A percentile compares a stretch with the other conserved stretches of the same genome.
Evolutionary conservation across 345 rosid species (phyloP).

Genomic region (Brassica juncea): DNA sequence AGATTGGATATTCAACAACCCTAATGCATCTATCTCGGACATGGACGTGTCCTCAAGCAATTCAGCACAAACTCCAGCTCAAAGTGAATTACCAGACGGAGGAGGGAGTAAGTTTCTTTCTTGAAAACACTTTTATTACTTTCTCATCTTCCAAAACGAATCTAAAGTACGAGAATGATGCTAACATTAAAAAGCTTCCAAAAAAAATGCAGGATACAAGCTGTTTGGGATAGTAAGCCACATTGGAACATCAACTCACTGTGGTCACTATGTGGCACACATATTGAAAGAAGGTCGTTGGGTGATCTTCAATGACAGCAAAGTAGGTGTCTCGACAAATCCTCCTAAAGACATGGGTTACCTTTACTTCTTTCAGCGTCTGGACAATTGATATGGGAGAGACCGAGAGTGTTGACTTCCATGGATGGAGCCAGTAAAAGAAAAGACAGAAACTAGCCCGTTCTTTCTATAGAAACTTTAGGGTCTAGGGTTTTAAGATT

Average conservation of each 20-base stretch:
- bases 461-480: not conserved
- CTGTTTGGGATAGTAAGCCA: conserved; percentile 93
- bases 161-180: not conserved
- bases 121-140: conserved; percentile 1
- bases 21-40: conserved; percentile 68
- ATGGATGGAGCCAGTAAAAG: not conserved
- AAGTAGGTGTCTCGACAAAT: conserved; percentile 80
- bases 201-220: conserved; percentile 66
- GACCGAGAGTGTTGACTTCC: not conserved
- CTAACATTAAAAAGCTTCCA: not conserved
- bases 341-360: conserved; percentile 99
- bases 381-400: conserved; percentile 46
- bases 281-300: conserved; percentile 82
- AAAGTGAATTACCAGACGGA: conserved; percentile 68
- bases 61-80: conserved; percentile 41
- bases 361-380: conserved; percentile 89
- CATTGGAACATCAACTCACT: conserved; percentile 92
- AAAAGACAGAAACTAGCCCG: conserved; percentile 18
- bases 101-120: conserved; percentile 79
- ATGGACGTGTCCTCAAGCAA: conserved; percentile 71
- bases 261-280: conserved; percentile 98
- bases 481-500: conserved; percentile 25
- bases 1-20: conserved; percentile 98
- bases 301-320: conserved; percentile 88
- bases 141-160: not conserved